phyloP scores from a whole-genome alignment of 1,139 yeast genomes.

The Wickerhamiella infanticola region DNA sequence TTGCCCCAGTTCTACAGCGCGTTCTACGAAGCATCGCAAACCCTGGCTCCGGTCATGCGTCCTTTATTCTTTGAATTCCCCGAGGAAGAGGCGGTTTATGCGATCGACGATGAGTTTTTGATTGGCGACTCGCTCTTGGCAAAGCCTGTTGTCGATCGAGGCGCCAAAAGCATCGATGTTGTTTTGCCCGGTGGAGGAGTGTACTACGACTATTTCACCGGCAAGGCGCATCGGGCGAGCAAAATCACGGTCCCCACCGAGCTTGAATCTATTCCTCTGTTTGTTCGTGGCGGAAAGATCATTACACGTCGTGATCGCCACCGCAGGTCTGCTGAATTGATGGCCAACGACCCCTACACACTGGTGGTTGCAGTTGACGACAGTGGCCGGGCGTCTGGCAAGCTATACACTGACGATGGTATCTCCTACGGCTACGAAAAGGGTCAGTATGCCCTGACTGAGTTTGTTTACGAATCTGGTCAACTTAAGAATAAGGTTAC shows the following conservation, averaged over 20 bases:
- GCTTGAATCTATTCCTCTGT: slow-evolving; percentile 54
- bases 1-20: slow-evolving; percentile 70
- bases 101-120: slow-evolving; percentile 71
- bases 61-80: slow-evolving; percentile 64
- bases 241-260: slow-evolving; percentile 32
- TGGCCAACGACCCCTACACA: slow-evolving; percentile 75
- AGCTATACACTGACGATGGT: slow-evolving; percentile 71
- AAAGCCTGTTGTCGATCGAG: slow-evolving; percentile 62
- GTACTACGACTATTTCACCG: slow-evolving; percentile 43
- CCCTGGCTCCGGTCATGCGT: slow-evolving; percentile 56
- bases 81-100: slow-evolving; percentile 33
- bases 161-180: slow-evolving; percentile 31
- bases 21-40: slow-evolving; percentile 46
- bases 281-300: slow-evolving; percentile 64
- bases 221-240: slow-evolving; percentile 28
- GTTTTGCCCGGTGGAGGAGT: slow-evolving; percentile 49
- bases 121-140: slow-evolving; percentile 56
- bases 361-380: slow-evolving; percentile 45
- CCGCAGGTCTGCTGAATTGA: slow-evolving; percentile 65
- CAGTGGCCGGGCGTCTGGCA: slow-evolving; percentile 38
- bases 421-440: slow-evolving; percentile 44
- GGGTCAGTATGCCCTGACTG: slow-evolving; percentile 34
- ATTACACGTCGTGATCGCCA: slow-evolving; percentile 52
- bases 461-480: slow-evolving; percentile 23
- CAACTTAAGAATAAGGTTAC: slow-evolving; percentile 19